Percentiles rank a stretch among this genome's conserved stretches.
These are phyloP conservation scores for Fomitiporia mediterranea DNA, from an alignment of 1,284 basidiomycete genomes.

Conservation along the genomic window DNA sequence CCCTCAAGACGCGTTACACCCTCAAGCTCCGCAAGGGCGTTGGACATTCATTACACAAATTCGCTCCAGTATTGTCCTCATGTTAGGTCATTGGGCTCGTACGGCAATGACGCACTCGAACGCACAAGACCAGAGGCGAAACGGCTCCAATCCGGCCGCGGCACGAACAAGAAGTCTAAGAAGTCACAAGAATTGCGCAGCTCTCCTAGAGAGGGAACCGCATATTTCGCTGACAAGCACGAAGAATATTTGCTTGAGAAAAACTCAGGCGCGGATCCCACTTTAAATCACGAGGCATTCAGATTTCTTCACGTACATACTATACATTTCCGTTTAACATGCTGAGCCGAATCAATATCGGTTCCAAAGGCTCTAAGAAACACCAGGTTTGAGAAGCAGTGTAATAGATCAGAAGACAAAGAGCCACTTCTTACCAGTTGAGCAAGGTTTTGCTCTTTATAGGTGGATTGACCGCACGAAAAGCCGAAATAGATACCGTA, in stretches of 20 bases:
- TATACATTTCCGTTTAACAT: background rate
- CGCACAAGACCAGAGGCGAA: background rate
- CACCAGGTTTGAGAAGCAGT: background rate
- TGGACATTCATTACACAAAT: background rate
- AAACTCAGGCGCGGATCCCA: background rate
- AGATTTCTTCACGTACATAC: background rate
- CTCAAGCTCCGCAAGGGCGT: slow-evolving; percentile 2
- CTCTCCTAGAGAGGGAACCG: background rate
- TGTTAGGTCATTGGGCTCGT: background rate
- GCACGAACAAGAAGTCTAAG: background rate
- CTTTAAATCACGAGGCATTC: background rate
- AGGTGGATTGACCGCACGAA: background rate
- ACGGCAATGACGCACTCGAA: background rate
- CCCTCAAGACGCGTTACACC: background rate
- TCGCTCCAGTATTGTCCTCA: background rate
- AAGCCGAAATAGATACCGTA: background rate
- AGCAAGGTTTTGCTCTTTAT: background rate
- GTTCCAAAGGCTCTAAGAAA: background rate
- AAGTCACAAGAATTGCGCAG: background rate
- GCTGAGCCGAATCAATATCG: background rate
- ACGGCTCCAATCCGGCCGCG: background rate
- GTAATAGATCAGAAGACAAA: background rate
- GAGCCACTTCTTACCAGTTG: background rate
- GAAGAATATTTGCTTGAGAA: slow-evolving; percentile 1
- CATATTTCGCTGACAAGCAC: background rate